Evolutionary conservation across 2,329 filamentous ascomycete genomes (phyloP), one percentile per base, ranked within the genome.

Genomic region (Ophiostoma himal-ulmi): DNA sequence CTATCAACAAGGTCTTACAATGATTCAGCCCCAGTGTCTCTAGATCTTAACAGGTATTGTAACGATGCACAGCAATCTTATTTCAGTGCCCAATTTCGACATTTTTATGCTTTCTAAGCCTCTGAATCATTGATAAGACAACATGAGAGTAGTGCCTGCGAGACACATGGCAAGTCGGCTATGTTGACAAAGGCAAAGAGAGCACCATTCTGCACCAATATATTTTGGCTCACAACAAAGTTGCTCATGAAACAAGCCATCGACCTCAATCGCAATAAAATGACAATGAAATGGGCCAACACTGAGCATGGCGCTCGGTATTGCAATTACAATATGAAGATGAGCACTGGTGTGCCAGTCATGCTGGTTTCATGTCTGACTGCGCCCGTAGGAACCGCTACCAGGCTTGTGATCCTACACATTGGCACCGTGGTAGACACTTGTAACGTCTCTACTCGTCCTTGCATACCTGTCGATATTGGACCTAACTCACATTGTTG

Each of bases 1-100:
- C 52, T 57, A 57, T 57, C 52, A 26, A 26, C 52, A 13, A 57
- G 52, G 52, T 57, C 52, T 57, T 57, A 57, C 52, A 57, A 57
- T 3, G 10, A 57, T 26, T 57, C 52, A 22, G 52, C 52, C 52
- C n/a, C n/a, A 3, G 10, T 1, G 22, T 57, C 52, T 30, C 22
- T 57, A 4, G 26, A 57, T 26, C 14, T 20, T 57, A 26, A 26
- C 4, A 48, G 14, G 17, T 20, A 48, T 11, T 22, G 52, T 26
- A 57, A 57, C 52, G 52, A 57, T 57, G 22, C 52, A 26, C 52
- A 5, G n/a, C 52, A 57, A 57, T 57, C n/a, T 57, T 26, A 57
- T 11, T 57, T 44, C 39, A 44, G 30, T 30, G 30, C 30, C 30
- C 30, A 30, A 30, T 30, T 30, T 30, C 26, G 26, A 3, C 3